Percentiles rank a stretch among this genome's conserved stretches.
Conservation (phyloP, 306 rosid genomes). For the Elaeagnus macrophylla region DNA sequence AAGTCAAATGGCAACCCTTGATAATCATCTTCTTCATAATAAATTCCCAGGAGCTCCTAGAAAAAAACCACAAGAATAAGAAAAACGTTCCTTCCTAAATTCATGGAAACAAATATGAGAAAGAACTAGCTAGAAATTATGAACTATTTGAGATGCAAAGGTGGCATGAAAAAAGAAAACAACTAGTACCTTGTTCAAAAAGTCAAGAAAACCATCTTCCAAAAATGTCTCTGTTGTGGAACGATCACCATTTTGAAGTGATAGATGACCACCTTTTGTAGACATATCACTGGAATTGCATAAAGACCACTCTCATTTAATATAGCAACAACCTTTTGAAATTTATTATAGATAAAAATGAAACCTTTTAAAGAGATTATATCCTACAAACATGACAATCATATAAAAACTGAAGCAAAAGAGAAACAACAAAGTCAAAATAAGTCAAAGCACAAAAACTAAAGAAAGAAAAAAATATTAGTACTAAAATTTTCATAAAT, state of each 20-base stretch:
- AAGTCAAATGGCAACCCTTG: slow-evolving; percentile 89
- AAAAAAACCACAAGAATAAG: slow-evolving; percentile 18
- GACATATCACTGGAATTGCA: slow-evolving; percentile 43
- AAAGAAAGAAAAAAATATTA: not conserved
- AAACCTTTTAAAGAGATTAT: not conserved
- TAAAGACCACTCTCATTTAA: not conserved
- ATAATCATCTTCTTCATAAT: slow-evolving; percentile 52
- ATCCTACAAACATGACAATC: not conserved
- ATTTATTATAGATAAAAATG: not conserved
- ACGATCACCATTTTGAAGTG: slow-evolving; percentile 66
- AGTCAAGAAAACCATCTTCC: slow-evolving; percentile 79
- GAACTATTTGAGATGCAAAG: not conserved
- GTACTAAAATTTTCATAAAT: slow-evolving; percentile 9
- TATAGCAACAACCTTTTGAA: not conserved
- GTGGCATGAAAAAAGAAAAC: not conserved
- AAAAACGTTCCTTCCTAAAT: not conserved
- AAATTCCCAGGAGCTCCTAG: slow-evolving; percentile 73
- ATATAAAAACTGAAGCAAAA: not conserved
- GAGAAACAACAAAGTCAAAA: not conserved
- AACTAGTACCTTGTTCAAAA: slow-evolving; percentile 61
- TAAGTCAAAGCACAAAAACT: not conserved
- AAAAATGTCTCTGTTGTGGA: slow-evolving; percentile 38
- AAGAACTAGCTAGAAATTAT: not conserved
- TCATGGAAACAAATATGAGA: not conserved
- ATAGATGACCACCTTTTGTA: slow-evolving; percentile 50